Base-by-base conservation (phyloP, 2,329 filamentous ascomycete species). In the Epicoccum sorghinum region DNA sequence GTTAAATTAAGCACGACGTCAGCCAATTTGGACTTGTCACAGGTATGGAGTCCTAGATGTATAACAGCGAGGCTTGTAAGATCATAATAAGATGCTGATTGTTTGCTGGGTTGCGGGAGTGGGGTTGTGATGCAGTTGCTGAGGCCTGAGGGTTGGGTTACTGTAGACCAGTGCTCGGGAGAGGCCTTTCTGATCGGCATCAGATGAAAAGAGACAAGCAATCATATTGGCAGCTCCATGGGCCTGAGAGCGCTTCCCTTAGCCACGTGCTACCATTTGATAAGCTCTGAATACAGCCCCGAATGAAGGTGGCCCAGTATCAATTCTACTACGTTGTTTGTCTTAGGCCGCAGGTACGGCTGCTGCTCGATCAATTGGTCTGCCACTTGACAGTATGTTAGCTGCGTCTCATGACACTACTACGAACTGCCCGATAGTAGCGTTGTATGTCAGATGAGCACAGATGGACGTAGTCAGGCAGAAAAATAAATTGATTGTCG, bases 11-110 rank as follows among this genome's bases (percentile, higher is more conserved):
- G 44, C 14, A 13, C 33, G 32, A 43, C 39, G 44, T 47, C 50
- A 47, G 38, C 44, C 25, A 53, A 25, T 53, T 32, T 53, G 43
- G 38, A 25, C 38, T 52, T 39, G 50, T 47, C 38, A 32, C 50
- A 53, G 18, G 43, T 53, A 43, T 29, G 44, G 5, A 47, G 25
- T 7, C 9, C 7, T 9, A 12, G 18, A 27, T 24, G n/a, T 30
- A 30, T 22, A 42, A 13, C 8, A 33, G 25, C 6, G 14, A 30
- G n/a, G 25, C 12, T 30, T 1, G 22, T 37, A 14, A 41, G 37
- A 7, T 6, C 13, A 23, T n/a, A 5, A 22, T 12, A 22, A 18
- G 33, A 29, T 38, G 9, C 24, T 38, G 33, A 2, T 38, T 23
- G 30, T 6, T 9, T 36, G 8, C 13, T 13, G 32, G 25, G 33